Evolutionary conservation across 495 filamentous ascomycete genomes (phyloP), one percentile per base, ranked within the genome.

Genomic region (Saxophila tyrrhenica): DNA sequence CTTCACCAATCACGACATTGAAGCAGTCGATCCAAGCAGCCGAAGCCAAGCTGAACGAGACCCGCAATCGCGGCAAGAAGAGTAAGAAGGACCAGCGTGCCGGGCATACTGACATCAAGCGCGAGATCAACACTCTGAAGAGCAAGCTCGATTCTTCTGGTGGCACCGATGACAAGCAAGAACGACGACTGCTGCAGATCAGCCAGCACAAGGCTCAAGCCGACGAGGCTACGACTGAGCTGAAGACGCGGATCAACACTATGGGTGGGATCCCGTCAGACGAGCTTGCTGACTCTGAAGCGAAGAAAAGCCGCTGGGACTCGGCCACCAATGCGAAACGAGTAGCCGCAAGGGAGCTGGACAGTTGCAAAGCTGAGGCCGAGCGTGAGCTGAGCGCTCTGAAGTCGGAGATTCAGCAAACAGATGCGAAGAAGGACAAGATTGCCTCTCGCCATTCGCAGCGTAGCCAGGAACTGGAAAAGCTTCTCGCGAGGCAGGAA

Each of bases 1-100:
- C 69, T 45, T 94, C 89, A n/a, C 90, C 90, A 2, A 84, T 82
- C 11, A 91, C 89, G 5, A 96, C 90, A 0, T 75, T 96, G 32
- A 86, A 83, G 64, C 89, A 88, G 21, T 94, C 89, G 5, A 92
- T 96, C 52, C 76, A 80, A 46, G 79, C 86, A 16, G 84, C 85
- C 16, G 87, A 95, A 59, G 69, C 75, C 54, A 94, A 87, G 66
- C 69, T 94, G 38, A 78, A 78, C 49, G 88, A 94, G 42, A 82
- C 85, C 54, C 85, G 83, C 56, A 75, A 80, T 35, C 83, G 84
- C 19, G 76, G 86, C 62, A 90, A 86, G 65, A 78, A 82, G 35
- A 75, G 75, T 47, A 84, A 84, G 56, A 90, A 86, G 63, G 87
- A 94, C 25, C 87, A 90, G 66, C 86, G 87, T 65, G 71, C 79